Percentiles rank a stretch among this genome's conserved stretches.
Evolutionary conservation across 2,329 filamentous ascomycete species (phyloP).

Genomic region (Talaromyces piceae): DNA sequence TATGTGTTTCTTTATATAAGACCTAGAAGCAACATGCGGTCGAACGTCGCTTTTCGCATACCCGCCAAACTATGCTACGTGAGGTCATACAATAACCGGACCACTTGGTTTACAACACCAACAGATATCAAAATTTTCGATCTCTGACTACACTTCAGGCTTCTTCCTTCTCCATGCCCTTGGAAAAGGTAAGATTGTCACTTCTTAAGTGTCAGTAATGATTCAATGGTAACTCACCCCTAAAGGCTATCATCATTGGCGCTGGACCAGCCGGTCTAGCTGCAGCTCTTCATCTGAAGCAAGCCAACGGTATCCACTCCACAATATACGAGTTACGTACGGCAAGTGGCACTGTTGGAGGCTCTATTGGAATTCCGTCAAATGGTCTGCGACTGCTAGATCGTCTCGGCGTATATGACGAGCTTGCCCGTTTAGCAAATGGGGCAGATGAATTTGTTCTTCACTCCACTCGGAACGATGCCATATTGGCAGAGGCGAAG

Average conservation of each 20-base stretch:
- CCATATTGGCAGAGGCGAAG: not conserved
- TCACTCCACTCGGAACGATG: not conserved
- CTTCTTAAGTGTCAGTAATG: not conserved
- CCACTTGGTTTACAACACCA: too few relatives aligned
- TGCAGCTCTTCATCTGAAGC: not conserved
- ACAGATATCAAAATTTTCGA: too few relatives aligned
- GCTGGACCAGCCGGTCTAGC: not conserved
- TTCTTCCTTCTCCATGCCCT: too few relatives aligned
- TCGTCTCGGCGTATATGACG: constrained; percentile 15
- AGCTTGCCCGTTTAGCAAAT: not conserved
- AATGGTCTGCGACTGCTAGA: constrained; percentile 23
- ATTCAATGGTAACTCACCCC: not conserved
- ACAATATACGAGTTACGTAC: constrained; percentile 22
- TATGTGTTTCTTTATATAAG: too few relatives aligned
- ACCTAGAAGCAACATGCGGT: too few relatives aligned
- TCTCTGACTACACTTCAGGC: too few relatives aligned
- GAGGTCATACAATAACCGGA: too few relatives aligned
- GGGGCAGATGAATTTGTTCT: not conserved
- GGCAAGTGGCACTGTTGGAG: constrained; percentile 22
- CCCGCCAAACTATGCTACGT: too few relatives aligned
- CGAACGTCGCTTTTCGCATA: too few relatives aligned
- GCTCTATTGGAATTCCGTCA: constrained; percentile 20
- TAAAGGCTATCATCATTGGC: not conserved
- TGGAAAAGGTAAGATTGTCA: too few relatives aligned
- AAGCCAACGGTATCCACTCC: constrained; percentile 11